Conservation (phyloP, 2,329 filamentous ascomycete genomes). For the Penicillium sp. region DNA sequence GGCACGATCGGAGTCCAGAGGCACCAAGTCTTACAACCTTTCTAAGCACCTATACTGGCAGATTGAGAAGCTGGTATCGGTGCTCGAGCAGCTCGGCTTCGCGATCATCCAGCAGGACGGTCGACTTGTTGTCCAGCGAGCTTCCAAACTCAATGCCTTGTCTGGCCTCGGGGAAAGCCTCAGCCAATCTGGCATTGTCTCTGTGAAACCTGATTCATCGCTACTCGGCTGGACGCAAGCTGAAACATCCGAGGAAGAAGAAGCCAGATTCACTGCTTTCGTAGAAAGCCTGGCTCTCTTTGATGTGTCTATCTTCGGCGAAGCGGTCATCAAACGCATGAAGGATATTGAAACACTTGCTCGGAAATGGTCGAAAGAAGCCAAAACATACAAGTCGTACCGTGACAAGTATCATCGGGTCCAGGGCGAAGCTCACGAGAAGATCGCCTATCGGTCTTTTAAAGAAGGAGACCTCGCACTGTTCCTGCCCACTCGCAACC, state of each 20-base stretch:
- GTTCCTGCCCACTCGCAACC: constrained; percentile 90
- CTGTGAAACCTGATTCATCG: constrained; percentile 57
- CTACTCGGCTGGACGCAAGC: constrained; percentile 79
- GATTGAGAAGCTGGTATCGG: constrained; percentile 73
- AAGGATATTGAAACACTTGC: constrained; percentile 91
- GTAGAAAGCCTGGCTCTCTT: constrained; percentile 69
- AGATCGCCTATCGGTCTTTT: constrained; percentile 93
- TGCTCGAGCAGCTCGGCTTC: constrained; percentile 84
- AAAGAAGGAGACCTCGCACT: constrained; percentile 93
- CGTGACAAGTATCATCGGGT: constrained; percentile 76
- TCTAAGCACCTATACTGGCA: constrained; percentile 78
- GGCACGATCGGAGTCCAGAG: constrained; percentile 63
- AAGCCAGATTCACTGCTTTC: constrained; percentile 68
- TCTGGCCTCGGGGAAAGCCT: constrained; percentile 34
- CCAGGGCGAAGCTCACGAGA: constrained; percentile 84
- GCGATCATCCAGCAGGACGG: constrained; percentile 68
- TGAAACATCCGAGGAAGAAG: constrained; percentile 60
- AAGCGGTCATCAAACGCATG: constrained; percentile 79
- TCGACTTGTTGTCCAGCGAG: constrained; percentile 69
- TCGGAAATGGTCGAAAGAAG: constrained; percentile 88
- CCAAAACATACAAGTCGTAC: constrained; percentile 74
- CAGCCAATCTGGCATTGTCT: constrained; percentile 32
- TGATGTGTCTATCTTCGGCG: constrained; percentile 76
- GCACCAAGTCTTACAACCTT: constrained; percentile 70
- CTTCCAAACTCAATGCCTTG: constrained; percentile 49